Evolutionary conservation across 2,329 filamentous ascomycete species (phyloP).

Genomic region (Microcyclospora tardicrescens): DNA sequence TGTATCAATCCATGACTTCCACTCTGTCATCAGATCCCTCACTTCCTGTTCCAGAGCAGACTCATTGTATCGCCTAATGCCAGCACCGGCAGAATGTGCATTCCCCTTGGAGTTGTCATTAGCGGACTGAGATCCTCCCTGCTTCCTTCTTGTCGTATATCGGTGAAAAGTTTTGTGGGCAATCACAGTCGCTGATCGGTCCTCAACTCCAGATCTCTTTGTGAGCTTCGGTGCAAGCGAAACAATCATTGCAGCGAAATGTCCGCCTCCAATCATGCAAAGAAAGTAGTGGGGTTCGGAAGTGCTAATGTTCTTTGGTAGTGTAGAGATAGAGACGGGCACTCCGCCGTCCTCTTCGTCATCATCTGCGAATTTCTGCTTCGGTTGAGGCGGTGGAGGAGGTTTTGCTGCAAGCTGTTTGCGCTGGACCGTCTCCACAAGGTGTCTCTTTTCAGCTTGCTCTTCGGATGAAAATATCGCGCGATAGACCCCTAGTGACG

Average conservation of each 20-base stretch:
- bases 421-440: conserved; percentile 55
- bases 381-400: conserved; percentile 33
- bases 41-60: conserved; percentile 82
- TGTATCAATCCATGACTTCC: conserved; percentile 74
- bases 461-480: conserved; percentile 65
- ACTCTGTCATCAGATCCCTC: conserved; percentile 63
- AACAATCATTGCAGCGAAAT: conserved; percentile 94
- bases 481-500: conserved; percentile 73
- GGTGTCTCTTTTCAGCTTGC: conserved; percentile 45
- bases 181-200: conserved; percentile 73
- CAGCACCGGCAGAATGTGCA: conserved; percentile 86
- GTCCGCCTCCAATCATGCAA: conserved; percentile 96
- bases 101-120: conserved; percentile 90
- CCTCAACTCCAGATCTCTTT: conserved; percentile 59
- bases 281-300: conserved; percentile 80
- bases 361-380: conserved; percentile 23
- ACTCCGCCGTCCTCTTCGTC: conserved; percentile 45
- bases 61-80: conserved; percentile 85
- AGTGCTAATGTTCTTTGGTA: conserved; percentile 36
- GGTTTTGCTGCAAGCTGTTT: conserved; percentile 62
- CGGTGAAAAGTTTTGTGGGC: conserved; percentile 97
- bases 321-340: conserved; percentile 30
- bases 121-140: conserved; percentile 87
- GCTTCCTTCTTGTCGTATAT: conserved; percentile 90
- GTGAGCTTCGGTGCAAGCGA: conserved; percentile 68